phyloP scores from a whole-genome alignment of 768 basidiomycete genomes.

The Guyanaporus albipodus region DNA sequence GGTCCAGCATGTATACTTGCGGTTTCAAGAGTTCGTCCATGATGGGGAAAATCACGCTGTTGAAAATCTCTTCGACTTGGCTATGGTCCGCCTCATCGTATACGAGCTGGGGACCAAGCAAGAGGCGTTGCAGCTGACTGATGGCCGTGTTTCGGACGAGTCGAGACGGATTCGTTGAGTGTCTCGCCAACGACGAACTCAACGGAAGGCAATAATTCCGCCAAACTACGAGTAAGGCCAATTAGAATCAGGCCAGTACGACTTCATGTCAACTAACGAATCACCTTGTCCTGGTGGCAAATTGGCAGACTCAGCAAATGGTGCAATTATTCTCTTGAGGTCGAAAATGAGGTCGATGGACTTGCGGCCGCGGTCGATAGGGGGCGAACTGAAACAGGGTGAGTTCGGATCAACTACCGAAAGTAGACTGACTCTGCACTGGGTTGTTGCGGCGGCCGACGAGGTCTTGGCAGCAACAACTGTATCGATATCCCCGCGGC shows the following conservation, averaged over 20 bases:
- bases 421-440: slow-evolving; percentile 44
- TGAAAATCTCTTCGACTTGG: slow-evolving; percentile 82
- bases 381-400: slow-evolving; percentile 53
- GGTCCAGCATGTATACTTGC: slow-evolving; percentile 73
- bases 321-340: slow-evolving; percentile 61
- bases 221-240: slow-evolving; percentile 62
- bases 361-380: slow-evolving; percentile 74
- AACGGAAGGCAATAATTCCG: slow-evolving; percentile 71
- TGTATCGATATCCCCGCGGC: slow-evolving; percentile 64
- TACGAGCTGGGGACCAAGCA: slow-evolving; percentile 71
- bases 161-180: slow-evolving; percentile 79
- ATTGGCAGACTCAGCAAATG: slow-evolving; percentile 50
- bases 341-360: slow-evolving; percentile 79
- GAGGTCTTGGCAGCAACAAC: slow-evolving; percentile 50
- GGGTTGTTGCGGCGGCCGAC: slow-evolving; percentile 47
- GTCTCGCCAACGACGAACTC: slow-evolving; percentile 66
- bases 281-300: slow-evolving; percentile 33
- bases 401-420: not conserved
- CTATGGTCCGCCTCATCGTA: slow-evolving; percentile 53
- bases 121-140: slow-evolving; percentile 74
- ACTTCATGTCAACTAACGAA: slow-evolving; percentile 5
- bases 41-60: slow-evolving; percentile 85
- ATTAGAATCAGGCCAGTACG: slow-evolving; percentile 3
- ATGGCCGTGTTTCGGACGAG: slow-evolving; percentile 82
- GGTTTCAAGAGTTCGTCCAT: slow-evolving; percentile 88